A percentile compares a stretch with the other conserved stretches of the same genome.
phyloP scores from a whole-genome alignment of 345 rosid genomes.

The Arabis alpina region DNA sequence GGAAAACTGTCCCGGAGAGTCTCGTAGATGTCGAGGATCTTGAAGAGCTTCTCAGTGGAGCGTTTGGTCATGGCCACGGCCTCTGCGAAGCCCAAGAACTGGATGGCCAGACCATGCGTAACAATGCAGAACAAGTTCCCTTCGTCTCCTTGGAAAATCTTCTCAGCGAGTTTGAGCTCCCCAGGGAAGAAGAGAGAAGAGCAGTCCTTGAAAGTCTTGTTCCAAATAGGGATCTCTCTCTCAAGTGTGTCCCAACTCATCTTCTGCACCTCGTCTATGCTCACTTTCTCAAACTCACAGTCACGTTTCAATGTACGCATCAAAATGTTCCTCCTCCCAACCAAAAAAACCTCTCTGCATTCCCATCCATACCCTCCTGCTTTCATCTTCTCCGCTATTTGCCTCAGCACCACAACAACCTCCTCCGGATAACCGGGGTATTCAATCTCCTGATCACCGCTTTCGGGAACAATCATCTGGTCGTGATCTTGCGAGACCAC shows the following conservation, averaged over 20 bases:
- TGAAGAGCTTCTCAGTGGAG: conserved; percentile 79
- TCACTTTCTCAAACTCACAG: conserved; percentile 69
- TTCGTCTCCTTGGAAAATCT: conserved; percentile 48
- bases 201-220: conserved; percentile 62
- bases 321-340: conserved; percentile 59
- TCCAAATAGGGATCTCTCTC: conserved; percentile 76
- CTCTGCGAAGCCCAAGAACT: conserved; percentile 73
- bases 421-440: conserved; percentile 55
- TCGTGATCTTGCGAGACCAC: conserved; percentile 36
- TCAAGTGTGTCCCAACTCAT: conserved; percentile 79
- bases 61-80: conserved; percentile 74
- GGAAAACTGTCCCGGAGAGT: conserved; percentile 60
- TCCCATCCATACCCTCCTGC: conserved; percentile 70
- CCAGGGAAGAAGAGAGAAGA: conserved; percentile 55
- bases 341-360: conserved; percentile 67
- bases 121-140: conserved; percentile 58
- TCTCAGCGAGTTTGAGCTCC: conserved; percentile 59
- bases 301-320: conserved; percentile 53
- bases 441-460: conserved; percentile 36
- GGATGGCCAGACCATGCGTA: conserved; percentile 57
- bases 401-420: conserved; percentile 48
- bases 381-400: conserved; percentile 65
- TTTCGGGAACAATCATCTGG: conserved; percentile 22
- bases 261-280: conserved; percentile 82
- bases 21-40: conserved; percentile 81